Evolutionary conservation across 441 rosid genomes (phyloP).

Genomic region (Oxalis stricta): DNA sequence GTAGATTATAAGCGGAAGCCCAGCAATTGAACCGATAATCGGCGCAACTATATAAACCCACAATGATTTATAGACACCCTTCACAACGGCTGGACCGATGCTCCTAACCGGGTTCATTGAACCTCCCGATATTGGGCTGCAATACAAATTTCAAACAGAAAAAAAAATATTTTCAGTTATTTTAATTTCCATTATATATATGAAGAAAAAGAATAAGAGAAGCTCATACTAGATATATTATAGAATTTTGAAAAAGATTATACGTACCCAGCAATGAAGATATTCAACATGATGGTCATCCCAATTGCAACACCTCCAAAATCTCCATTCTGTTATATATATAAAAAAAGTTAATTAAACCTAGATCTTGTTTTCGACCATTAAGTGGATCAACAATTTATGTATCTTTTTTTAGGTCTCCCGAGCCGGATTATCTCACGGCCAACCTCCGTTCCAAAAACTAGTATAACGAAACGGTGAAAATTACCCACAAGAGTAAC

Average conservation of each 20-base stretch:
- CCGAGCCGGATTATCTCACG: too few species aligned
- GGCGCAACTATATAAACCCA: conserved; percentile 24
- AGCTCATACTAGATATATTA: background rate
- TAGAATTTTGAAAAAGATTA: too few species aligned
- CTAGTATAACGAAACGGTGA: too few species aligned
- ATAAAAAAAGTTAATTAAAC: background rate
- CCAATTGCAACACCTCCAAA: conserved; percentile 27
- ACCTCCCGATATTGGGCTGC: conserved; percentile 25
- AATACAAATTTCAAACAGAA: background rate
- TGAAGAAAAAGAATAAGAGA: too few species aligned
- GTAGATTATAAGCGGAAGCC: conserved; percentile 19
- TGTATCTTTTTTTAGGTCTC: too few species aligned
- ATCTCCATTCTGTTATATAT: conserved; percentile 11
- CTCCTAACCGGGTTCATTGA: conserved; percentile 32
- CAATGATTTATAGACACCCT: conserved; percentile 12
- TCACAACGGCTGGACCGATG: conserved; percentile 23
- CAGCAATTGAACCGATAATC: conserved; percentile 13
- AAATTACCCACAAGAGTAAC: too few species aligned
- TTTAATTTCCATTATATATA: too few species aligned
- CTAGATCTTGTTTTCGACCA: too few species aligned
- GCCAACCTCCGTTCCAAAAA: too few species aligned
- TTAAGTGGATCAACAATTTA: too few species aligned
- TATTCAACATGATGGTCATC: conserved; percentile 16
- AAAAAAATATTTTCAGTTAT: background rate
- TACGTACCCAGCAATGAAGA: conserved; percentile 19